phyloP scores from a whole-genome alignment of 495 filamentous ascomycete species.

The Lasiosphaeria ovina region DNA sequence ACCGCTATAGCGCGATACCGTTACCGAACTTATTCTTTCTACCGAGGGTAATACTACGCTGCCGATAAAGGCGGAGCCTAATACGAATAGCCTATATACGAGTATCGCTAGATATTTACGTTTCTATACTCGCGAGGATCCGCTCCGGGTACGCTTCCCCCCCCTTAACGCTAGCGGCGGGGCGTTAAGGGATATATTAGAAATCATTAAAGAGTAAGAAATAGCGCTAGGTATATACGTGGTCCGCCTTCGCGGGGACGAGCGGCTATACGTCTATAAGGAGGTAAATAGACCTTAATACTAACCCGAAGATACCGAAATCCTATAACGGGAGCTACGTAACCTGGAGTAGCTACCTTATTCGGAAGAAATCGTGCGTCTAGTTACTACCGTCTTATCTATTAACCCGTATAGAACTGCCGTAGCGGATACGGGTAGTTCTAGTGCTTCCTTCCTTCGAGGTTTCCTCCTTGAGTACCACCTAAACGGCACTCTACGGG shows the following conservation, averaged over 20 bases:
- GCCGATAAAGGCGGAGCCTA: neutral
- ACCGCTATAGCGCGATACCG: neutral
- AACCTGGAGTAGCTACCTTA: neutral
- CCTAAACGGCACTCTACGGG: slow-evolving; percentile 1
- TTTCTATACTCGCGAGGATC: slow-evolving; percentile 1
- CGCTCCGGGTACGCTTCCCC: slow-evolving; percentile 1
- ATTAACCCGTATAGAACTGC: slow-evolving; percentile 1
- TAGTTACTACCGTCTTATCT: slow-evolving; percentile 3
- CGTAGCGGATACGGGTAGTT: neutral
- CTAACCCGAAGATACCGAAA: slow-evolving; percentile 2
- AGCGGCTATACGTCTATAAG: slow-evolving; percentile 1
- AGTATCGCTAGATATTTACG: neutral
- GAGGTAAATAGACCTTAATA: neutral
- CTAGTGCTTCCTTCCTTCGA: slow-evolving; percentile 1
- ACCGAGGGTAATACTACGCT: slow-evolving; percentile 1
- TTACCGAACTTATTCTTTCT: slow-evolving; percentile 2
- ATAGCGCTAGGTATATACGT: neutral
- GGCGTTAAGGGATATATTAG: neutral
- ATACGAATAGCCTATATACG: neutral
- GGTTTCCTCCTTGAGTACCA: slow-evolving; percentile 3
- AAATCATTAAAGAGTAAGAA: neutral
- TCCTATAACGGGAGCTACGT: slow-evolving; percentile 1
- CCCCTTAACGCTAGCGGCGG: neutral
- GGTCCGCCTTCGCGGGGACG: neutral
- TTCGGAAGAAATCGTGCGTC: neutral